Base-by-base conservation (phyloP, 2,329 filamentous ascomycete species). In the Arthrocladium fulminans region DNA sequence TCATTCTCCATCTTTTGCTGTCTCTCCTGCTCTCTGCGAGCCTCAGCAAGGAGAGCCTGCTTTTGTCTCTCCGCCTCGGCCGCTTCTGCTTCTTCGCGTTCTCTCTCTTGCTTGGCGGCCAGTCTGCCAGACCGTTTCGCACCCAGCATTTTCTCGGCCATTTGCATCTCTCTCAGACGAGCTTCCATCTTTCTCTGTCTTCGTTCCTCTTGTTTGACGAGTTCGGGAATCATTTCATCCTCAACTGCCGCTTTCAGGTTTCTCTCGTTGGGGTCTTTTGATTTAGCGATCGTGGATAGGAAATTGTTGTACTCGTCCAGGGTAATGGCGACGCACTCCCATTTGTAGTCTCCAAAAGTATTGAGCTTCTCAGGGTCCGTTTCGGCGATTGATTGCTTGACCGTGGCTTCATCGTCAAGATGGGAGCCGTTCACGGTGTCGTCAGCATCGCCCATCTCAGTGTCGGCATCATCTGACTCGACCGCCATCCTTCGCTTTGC, bases 91-190 rank as follows among this genome's bases (percentile, higher is more conserved):
- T 90, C 81, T 52, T 84, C 74, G 57, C 80, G 83, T 60, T 88
- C 85, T 54, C 80, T 83, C 62, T 96, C 88, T 27, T 81, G 72
- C 62, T 88, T 94, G 55, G 78, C 77, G 15, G 90, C 89, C 56
- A 98, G 80, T 54, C 92, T 81, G 60, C 87, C 94, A 1, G 92
- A 98, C 54, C 92, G 76, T 69, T 98, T 98, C 3, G 92, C 90
- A 49, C 84, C 86, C n/a, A 88, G 88, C 68, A 97, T 77, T 63
- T 92, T 90, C 58, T 90, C 83, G 55, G 94, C 67, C 57, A 81
- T 88, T 45, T 88, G 72, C 19, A 94, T 67, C 60, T 97, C 90
- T 53, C 83, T 86, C 62, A 94, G 80, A 58, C 84, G 84, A 73
- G 72, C 87, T 75, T 68, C 80, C 69, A 73, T 71, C 65, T 90